Percentiles rank a stretch among this genome's conserved stretches.
Evolutionary conservation across 163 green algal species (phyloP).

Genomic region (Chlamydomonas reinhardtii): DNA sequence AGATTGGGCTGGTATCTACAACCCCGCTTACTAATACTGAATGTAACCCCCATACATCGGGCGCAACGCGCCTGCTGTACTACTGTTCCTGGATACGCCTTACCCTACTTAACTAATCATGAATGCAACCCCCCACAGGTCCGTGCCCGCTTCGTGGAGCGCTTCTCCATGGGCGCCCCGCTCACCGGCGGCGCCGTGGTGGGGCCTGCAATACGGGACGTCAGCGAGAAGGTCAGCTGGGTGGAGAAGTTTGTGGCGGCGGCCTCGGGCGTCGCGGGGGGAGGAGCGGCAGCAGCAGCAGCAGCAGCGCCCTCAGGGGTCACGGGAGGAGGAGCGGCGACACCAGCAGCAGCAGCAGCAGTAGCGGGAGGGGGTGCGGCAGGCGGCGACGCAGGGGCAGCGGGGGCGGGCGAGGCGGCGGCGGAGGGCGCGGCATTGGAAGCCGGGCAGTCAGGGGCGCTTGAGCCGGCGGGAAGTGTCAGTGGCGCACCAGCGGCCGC

Average conservation of each 20-base stretch:
- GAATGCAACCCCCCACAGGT: conserved; percentile 56
- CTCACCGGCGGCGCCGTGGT: conserved; percentile 74
- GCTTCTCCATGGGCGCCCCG: conserved; percentile 92
- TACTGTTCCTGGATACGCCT: no score
- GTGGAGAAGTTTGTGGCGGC: conserved; percentile 94
- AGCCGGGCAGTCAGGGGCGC: no score
- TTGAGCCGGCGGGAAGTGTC: neutral
- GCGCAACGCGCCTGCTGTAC: no score
- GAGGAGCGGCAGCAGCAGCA: neutral
- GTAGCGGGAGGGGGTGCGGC: neutral
- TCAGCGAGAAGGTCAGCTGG: conserved; percentile 89
- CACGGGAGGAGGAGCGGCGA: neutral
- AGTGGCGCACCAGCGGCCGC: no score
- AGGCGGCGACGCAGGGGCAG: neutral
- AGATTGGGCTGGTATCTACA: no score
- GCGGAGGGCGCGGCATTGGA: neutral
- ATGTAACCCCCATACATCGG: no score
- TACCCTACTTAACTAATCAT: no score
- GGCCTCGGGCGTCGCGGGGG: neutral
- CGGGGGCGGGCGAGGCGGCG: neutral
- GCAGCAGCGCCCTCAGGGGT: neutral
- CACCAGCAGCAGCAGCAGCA: neutral
- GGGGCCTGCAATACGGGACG: conserved; percentile 80
- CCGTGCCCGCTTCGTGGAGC: conserved; percentile 79
- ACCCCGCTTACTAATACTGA: no score